Conservation (phyloP, 192 early-diverging fungal genomes). For the Gamsiella multidivaricata region DNA sequence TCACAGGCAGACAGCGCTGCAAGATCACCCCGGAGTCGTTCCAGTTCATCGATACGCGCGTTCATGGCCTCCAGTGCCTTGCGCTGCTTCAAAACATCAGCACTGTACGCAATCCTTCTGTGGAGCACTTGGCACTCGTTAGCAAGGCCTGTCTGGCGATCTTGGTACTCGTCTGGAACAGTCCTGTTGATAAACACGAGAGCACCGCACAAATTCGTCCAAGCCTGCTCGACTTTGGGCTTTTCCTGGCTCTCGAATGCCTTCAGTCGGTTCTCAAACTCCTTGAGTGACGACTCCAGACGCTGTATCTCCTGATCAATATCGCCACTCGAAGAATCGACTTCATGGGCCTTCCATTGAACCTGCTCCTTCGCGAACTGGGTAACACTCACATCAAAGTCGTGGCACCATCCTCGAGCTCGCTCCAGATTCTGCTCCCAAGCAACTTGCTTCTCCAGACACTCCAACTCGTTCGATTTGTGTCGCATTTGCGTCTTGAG, state of each 20-base stretch:
- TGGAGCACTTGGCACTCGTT: constrained; percentile 2
- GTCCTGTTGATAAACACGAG: constrained; percentile 22
- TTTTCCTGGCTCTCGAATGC: constrained; percentile 15
- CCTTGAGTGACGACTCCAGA: constrained; percentile 9
- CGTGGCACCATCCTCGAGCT: constrained; percentile 18
- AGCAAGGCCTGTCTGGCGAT: background rate
- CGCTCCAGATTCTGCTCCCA: constrained; percentile 30
- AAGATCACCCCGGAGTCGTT: background rate
- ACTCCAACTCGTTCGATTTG: constrained; percentile 10
- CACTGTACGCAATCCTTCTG: constrained; percentile 16
- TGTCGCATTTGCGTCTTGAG: constrained; percentile 20
- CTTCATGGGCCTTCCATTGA: constrained; percentile 15
- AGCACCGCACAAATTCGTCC: constrained; percentile 21
- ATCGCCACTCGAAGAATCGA: background rate
- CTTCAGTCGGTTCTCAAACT: constrained; percentile 28
- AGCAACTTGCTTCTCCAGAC: constrained; percentile 18
- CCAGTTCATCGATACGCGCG: constrained; percentile 4
- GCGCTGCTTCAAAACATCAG: constrained; percentile 35
- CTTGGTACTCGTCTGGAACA: constrained; percentile 15
- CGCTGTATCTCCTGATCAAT: background rate
- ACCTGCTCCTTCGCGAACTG: constrained; percentile 9
- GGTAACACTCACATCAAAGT: constrained; percentile 2
- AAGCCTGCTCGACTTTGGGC: constrained; percentile 20
- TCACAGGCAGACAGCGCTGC: background rate
- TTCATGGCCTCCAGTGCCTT: constrained; percentile 19